Evolutionary conservation across 805 yeast species (phyloP).

Genomic region (Kluyveromyces starmeri): DNA sequence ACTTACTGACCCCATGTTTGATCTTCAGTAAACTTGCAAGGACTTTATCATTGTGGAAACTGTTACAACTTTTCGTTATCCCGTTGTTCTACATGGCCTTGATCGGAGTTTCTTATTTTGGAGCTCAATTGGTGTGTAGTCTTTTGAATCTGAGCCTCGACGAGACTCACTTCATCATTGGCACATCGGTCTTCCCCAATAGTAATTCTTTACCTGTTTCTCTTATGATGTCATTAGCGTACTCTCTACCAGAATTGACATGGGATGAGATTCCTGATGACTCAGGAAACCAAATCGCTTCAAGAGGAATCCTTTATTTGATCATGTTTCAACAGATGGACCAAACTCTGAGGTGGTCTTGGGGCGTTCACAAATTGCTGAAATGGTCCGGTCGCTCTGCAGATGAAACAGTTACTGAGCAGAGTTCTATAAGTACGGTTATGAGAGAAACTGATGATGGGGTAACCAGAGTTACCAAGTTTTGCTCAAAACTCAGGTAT

Average conservation of each 20-base stretch:
- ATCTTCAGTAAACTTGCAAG: slow-evolving; percentile 38
- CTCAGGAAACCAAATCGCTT: slow-evolving; percentile 47
- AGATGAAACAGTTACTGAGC: neutral
- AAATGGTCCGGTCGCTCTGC: slow-evolving; percentile 26
- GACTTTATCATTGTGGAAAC: slow-evolving; percentile 32
- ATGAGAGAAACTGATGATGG: neutral
- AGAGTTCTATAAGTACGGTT: neutral
- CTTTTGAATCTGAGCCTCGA: slow-evolving; percentile 32
- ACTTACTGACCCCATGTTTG: slow-evolving; percentile 39
- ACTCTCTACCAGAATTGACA: slow-evolving; percentile 45
- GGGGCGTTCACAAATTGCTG: slow-evolving; percentile 58
- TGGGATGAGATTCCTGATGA: slow-evolving; percentile 53
- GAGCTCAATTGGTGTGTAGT: slow-evolving; percentile 26
- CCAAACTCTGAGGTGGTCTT: slow-evolving; percentile 58
- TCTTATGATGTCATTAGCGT: slow-evolving; percentile 43
- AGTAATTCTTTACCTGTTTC: slow-evolving; percentile 40
- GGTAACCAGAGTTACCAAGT: neutral
- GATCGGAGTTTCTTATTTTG: slow-evolving; percentile 30
- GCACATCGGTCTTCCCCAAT: slow-evolving; percentile 43
- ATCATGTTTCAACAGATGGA: slow-evolving; percentile 60
- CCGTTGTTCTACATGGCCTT: slow-evolving; percentile 34
- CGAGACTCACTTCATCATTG: slow-evolving; percentile 38
- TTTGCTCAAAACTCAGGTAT: neutral
- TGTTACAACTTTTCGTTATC: slow-evolving; percentile 34
- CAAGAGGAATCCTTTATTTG: slow-evolving; percentile 52